A percentile compares a stretch with the other conserved stretches of the same genome.
Conservation (phyloP, 2,329 filamentous ascomycete genomes). For the Paraphaeosphaeria minitans region DNA sequence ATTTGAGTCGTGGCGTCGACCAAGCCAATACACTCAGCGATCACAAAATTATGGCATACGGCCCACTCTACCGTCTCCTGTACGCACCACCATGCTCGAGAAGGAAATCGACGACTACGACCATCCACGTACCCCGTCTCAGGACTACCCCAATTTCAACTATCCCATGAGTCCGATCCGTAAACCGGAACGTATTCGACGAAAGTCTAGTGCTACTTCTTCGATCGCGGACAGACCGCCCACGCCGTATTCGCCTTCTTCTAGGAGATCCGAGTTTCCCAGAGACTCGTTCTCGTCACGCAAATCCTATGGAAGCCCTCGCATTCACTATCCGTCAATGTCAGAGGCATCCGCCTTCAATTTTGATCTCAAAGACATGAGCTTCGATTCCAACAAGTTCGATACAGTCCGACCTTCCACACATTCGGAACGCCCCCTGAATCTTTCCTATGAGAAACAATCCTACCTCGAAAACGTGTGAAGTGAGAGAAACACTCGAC, state of each 20-base stretch:
- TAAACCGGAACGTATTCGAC: constrained; percentile 39
- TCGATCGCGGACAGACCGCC: constrained; percentile 45
- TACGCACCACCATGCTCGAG: constrained; percentile 40
- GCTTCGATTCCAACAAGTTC: constrained; percentile 23
- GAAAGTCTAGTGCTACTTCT: constrained; percentile 43
- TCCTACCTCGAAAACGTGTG: constrained; percentile 19
- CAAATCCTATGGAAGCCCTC: constrained; percentile 31
- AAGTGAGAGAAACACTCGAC: neutral
- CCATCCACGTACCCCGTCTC: constrained; percentile 34
- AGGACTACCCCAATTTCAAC: constrained; percentile 23
- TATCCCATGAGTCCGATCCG: constrained; percentile 37
- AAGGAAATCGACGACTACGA: constrained; percentile 41
- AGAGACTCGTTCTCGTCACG: constrained; percentile 33
- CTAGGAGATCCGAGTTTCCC: constrained; percentile 35
- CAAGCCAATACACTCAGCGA: constrained; percentile 44
- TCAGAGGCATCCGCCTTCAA: constrained; percentile 46
- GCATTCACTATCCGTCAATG: constrained; percentile 45
- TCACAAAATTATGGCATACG: constrained; percentile 44
- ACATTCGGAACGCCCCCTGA: constrained; percentile 24
- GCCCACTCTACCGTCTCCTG: constrained; percentile 31
- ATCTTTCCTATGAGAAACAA: constrained; percentile 18
- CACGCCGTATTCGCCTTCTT: constrained; percentile 47
- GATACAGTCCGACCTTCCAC: constrained; percentile 15
- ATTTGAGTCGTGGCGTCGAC: constrained; percentile 48
- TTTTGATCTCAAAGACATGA: constrained; percentile 36